These are phyloP conservation scores for Dothideomycetes sp. DNA, from an alignment of 2,329 filamentous ascomycete genomes.

Conservation along the genomic window DNA sequence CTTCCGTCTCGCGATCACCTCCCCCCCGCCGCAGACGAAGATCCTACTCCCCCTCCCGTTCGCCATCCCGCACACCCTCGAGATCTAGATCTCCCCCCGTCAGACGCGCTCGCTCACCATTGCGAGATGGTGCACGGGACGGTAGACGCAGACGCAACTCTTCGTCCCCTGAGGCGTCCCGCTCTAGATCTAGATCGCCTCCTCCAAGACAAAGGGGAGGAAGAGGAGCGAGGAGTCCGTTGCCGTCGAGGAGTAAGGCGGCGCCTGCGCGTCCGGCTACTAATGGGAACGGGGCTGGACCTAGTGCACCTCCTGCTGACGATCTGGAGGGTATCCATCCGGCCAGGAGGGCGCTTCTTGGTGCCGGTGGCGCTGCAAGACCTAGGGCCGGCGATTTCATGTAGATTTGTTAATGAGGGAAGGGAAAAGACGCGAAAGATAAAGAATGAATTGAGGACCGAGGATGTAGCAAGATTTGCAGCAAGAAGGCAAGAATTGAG, in stretches of 20 bases:
- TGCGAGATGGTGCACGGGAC: no score
- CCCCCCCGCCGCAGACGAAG: slow-evolving; percentile 3
- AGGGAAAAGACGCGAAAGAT: no score
- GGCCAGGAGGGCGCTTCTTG: slow-evolving; percentile 21
- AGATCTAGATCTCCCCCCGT: slow-evolving; percentile 4
- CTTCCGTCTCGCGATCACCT: background rate
- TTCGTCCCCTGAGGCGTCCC: slow-evolving; percentile 4
- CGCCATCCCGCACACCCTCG: slow-evolving; percentile 1
- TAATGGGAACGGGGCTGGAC: slow-evolving; percentile 3
- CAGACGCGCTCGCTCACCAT: slow-evolving; percentile 2
- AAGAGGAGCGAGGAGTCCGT: slow-evolving; percentile 4
- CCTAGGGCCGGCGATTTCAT: slow-evolving; percentile 8
- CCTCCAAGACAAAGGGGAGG: slow-evolving; percentile 6
- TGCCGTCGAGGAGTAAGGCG: slow-evolving; percentile 4
- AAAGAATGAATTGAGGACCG: no score
- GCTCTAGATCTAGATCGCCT: slow-evolving; percentile 9
- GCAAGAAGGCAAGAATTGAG: no score
- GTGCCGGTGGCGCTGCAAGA: slow-evolving; percentile 11
- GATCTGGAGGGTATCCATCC: slow-evolving; percentile 25
- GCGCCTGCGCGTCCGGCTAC: slow-evolving; percentile 6
- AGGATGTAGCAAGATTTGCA: no score
- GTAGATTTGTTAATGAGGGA: no score
- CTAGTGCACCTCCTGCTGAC: slow-evolving; percentile 10
- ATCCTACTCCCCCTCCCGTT: slow-evolving; percentile 7
- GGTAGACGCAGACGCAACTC: slow-evolving; percentile 8